Base-by-base conservation (phyloP, 257 asterid genomes). In the Fraxinus cuspidata region DNA sequence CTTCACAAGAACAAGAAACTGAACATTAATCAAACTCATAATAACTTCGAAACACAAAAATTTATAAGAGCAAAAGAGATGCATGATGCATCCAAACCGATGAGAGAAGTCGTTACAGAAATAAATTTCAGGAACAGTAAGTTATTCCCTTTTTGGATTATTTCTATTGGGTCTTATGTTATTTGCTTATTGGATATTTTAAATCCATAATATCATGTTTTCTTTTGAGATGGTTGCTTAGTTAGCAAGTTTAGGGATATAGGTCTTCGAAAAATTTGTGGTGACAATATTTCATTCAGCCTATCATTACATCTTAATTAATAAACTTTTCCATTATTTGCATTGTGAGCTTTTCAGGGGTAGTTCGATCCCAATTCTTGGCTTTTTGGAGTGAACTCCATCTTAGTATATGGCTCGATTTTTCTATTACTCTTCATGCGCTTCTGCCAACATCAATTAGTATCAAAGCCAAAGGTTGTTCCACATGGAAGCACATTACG, bases 1-100 rank as follows among this genome's bases (percentile, higher is more conserved):
- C 99, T 95, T 23, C n/a, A 74, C 77, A 84, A 67, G 37, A 80
- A 56, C 78, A 73, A 82, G 78, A 87, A 81, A 83, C 37, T 34
- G 40, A 42, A 35, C 78, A 64, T 19, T 76, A 21, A 31, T 70
- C 68, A 72, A 60, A 70, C 58, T 51, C 12, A 80, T 42, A 18
- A 58, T 28, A 23, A 64, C 37, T 47, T 58, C 27, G 37, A 80
- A 31, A 29, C 27, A 60, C 32, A 25, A 1, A 10, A 4, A 65
- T 44, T 74, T 34, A 18, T 15, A 11, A 37, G 63, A n/a, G 72
- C 40, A 75, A 38, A 51, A 70, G 78, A 74, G 66, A 47, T 32
- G 37, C 68, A 9, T 42, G 71, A 47, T 23, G n/a, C 56, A 9
- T 42, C 12, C 25, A 80, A 71, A 10, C 18, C 27, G 35, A 67